phyloP scores from a whole-genome alignment of 768 basidiomycete genomes.

The Lentinula sp. region DNA sequence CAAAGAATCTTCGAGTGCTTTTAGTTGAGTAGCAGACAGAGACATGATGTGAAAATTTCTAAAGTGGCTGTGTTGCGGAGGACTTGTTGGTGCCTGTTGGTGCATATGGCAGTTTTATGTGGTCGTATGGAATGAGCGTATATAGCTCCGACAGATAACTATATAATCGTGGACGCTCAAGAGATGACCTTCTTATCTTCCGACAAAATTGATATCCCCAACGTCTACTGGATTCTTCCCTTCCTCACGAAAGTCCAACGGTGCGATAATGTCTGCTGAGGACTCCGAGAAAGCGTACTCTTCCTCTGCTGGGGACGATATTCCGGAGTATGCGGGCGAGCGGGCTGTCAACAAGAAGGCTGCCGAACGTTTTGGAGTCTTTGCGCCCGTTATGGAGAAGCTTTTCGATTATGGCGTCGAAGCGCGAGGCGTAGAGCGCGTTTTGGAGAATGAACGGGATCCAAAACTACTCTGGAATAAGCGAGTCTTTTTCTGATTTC shows the following conservation, averaged over 20 bases:
- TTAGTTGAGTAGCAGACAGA: slow-evolving; percentile 44
- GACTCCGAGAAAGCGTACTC: slow-evolving; percentile 5
- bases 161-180: too few relatives aligned
- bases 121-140: background rate
- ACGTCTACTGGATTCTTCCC: background rate
- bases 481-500: slow-evolving; percentile 16
- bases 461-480: slow-evolving; percentile 39
- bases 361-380: slow-evolving; percentile 20
- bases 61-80: too few relatives aligned
- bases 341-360: slow-evolving; percentile 20
- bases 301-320: background rate
- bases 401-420: slow-evolving; percentile 46
- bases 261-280: slow-evolving; percentile 3
- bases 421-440: slow-evolving; percentile 48
- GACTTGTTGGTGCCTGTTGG: background rate
- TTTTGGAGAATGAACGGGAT: slow-evolving; percentile 43
- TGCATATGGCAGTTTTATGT: background rate
- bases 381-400: slow-evolving; percentile 25
- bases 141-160: background rate
- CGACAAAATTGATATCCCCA: background rate
- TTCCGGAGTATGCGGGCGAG: slow-evolving; percentile 3
- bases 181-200: background rate
- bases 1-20: slow-evolving; percentile 64
- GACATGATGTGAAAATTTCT: background rate
- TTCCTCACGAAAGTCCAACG: background rate